A percentile compares a stretch with the other conserved stretches of the same genome.
Conservation (phyloP, 306 rosid species). For the Vachellia collinsii region DNA sequence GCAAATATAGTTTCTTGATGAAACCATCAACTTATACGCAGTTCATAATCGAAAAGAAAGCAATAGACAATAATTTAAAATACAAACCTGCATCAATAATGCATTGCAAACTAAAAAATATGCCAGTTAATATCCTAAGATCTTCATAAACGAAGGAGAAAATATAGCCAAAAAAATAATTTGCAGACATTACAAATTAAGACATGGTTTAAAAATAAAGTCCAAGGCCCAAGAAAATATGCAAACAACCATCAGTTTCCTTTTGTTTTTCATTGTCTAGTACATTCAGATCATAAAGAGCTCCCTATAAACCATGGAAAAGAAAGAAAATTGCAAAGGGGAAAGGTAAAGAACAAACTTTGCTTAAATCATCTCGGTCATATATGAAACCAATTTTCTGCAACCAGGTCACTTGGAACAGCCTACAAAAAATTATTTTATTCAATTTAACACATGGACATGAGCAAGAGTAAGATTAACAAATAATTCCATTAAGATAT, state of each 20-base stretch:
- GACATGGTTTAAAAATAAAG: not conserved
- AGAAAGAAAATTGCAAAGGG: conserved; percentile 37
- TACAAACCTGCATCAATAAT: not conserved
- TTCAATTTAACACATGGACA: conserved; percentile 30
- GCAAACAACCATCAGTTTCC: not conserved
- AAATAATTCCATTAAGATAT: not conserved
- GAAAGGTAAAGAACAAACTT: conserved; percentile 42
- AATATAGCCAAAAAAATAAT: not conserved
- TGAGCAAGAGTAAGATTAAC: not conserved
- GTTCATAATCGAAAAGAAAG: too few species aligned
- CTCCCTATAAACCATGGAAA: conserved; percentile 14
- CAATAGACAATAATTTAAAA: too few species aligned
- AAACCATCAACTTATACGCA: too few species aligned
- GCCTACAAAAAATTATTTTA: conserved; percentile 60
- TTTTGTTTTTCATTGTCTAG: not conserved
- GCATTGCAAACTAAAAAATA: not conserved
- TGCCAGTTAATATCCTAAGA: not conserved
- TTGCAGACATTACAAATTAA: not conserved
- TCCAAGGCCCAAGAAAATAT: not conserved
- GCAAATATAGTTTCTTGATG: not conserved
- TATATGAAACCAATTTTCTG: conserved; percentile 74
- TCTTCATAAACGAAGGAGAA: not conserved
- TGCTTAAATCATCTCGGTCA: conserved; percentile 63
- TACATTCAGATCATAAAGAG: not conserved
- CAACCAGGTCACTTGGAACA: conserved; percentile 87